Evolutionary conservation across 306 rosid genomes (phyloP), one percentile per base, ranked within the genome.

Genomic region (Mimosa pudica): DNA sequence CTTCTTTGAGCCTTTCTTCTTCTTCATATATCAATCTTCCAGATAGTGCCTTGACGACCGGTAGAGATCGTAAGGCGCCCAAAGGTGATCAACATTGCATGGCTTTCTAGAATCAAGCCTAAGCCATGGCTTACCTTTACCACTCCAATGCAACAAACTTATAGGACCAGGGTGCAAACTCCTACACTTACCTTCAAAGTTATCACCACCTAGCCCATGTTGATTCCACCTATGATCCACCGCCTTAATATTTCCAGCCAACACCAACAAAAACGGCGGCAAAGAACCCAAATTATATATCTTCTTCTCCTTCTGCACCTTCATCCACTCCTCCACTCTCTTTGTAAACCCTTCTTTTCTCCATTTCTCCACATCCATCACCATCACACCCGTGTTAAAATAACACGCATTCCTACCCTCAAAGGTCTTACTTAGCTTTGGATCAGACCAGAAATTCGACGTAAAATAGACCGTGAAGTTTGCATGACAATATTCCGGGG

Each of bases 221-320:
- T 88, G 94, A 76, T 92, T 92, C 96, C 96, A 91, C 45, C 93
- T 74, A 51, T 91, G 92, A 77, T 89, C 89, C 16, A 89, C 93
- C 1, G 85, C 85, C 74, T 81, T 89, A 3, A 92, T 92, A 36
- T 89, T 89, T 35, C 92, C 94, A 0, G 97, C 94, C 66, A 92
- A 76, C 70, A 87, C 92, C 77, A 92, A 61, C 87, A 92, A 46
- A 79, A 92, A 89, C 0, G 94, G 92, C 2, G 94, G 97, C 54
- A 92, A 78, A 1, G 94, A 92, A 13, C 92, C 94, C 78, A 92
- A 74, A 13, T 88, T 85, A 42, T 88, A 88, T 13, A 89, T 88
- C 87, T 92, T 89, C 88, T 83, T 81, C 66, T 68, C 42, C 41
- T 85, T 92, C 71, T 89, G 92, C 80, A 88, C 85, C 0, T 74